A percentile compares a stretch with the other conserved stretches of the same genome.
Evolutionary conservation across 1,284 basidiomycete species (phyloP).

Genomic region (Cryptococcus depauperatus): DNA sequence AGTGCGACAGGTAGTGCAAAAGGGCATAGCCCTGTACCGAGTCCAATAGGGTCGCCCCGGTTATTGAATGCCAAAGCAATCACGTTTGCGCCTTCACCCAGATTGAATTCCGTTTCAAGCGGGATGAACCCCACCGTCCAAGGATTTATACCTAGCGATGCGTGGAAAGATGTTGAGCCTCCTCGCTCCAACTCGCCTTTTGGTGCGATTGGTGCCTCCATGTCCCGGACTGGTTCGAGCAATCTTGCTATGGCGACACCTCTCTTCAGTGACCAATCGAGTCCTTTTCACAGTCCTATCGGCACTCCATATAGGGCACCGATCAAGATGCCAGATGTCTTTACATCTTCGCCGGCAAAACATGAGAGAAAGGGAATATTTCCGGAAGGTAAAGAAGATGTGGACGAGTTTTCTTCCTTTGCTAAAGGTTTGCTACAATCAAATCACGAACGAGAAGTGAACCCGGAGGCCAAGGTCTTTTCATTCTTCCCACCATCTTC

Average conservation of each 20-base stretch:
- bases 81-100: constrained; percentile 61
- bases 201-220: constrained; percentile 49
- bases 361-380: constrained; percentile 25
- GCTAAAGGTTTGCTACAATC: constrained; percentile 22
- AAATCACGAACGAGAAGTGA: constrained; percentile 17
- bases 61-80: constrained; percentile 59
- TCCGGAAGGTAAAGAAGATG: constrained; percentile 48
- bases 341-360: constrained; percentile 24
- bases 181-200: constrained; percentile 36
- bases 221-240: constrained; percentile 55
- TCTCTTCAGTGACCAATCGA: constrained; percentile 61
- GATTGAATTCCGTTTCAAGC: constrained; percentile 54
- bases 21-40: constrained; percentile 51
- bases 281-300: constrained; percentile 48
- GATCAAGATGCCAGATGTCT: constrained; percentile 35
- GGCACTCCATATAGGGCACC: constrained; percentile 32
- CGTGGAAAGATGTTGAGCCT: constrained; percentile 35
- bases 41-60: constrained; percentile 52
- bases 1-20: constrained; percentile 42
- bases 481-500: constrained; percentile 2
- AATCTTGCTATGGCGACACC: constrained; percentile 84
- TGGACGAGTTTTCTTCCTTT: constrained; percentile 54
- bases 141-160: constrained; percentile 48
- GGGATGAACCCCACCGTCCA: constrained; percentile 44
- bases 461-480: no score